phyloP scores from a whole-genome alignment of 176 grass and related monocot genomes.

The Pontederia crassipes region DNA sequence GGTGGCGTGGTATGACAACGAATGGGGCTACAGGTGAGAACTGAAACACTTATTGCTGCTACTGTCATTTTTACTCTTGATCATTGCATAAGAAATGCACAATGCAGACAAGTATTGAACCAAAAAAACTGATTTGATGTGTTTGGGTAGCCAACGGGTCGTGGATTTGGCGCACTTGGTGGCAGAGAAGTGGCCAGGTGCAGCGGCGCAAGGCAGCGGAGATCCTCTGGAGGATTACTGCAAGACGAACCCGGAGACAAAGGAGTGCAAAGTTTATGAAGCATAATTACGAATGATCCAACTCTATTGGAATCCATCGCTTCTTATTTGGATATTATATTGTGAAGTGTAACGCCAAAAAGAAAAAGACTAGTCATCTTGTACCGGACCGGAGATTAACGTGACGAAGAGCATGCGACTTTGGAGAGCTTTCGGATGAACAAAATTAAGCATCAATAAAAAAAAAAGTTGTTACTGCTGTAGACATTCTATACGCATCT shows the following conservation, averaged over 20 bases:
- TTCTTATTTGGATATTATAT: too few species aligned
- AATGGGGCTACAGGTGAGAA: conserved; percentile 95
- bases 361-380: too few species aligned
- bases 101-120: neutral
- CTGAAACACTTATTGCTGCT: neutral
- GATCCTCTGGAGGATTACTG: conserved; percentile 96
- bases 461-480: too few species aligned
- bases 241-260: conserved; percentile 68
- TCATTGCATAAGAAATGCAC: neutral
- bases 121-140: neutral
- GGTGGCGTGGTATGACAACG: conserved; percentile 99
- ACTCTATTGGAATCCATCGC: too few species aligned
- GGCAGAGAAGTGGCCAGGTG: conserved; percentile 74
- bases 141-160: conserved; percentile 62
- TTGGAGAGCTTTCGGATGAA: too few species aligned
- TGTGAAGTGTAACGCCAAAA: too few species aligned
- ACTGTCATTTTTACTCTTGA: neutral
- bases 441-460: too few species aligned
- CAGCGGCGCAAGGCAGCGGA: conserved; percentile 30
- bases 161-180: conserved; percentile 91
- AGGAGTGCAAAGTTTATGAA: conserved; percentile 96
- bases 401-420: too few species aligned
- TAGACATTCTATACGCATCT: too few species aligned
- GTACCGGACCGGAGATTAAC: too few species aligned
- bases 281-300: conserved; percentile 1